A percentile compares a stretch with the other conserved stretches of the same genome.
These are phyloP conservation scores for Exophiala calicioides DNA, from an alignment of 2,329 filamentous ascomycete genomes.

Conservation along the genomic window DNA sequence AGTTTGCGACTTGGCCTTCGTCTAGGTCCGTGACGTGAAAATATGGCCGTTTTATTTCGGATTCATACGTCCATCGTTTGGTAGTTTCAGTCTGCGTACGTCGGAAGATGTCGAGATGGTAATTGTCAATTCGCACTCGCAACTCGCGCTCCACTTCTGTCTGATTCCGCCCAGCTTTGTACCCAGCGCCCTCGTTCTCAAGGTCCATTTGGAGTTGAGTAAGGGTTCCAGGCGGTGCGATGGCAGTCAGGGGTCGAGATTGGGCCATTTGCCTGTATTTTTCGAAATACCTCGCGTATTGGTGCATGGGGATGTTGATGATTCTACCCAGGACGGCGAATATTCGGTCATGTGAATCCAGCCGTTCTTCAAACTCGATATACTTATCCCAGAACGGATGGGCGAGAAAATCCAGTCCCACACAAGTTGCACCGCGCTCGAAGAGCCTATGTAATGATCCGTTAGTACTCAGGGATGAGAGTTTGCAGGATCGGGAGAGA, in stretches of 20 bases:
- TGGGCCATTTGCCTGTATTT: constrained; percentile 78
- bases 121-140: constrained; percentile 73
- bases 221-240: constrained; percentile 69
- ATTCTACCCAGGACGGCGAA: constrained; percentile 81
- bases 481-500: constrained; percentile 37
- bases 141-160: constrained; percentile 82
- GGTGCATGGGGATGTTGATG: constrained; percentile 89
- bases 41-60: constrained; percentile 91
- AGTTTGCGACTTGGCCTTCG: constrained; percentile 79
- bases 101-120: constrained; percentile 79
- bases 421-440: constrained; percentile 79
- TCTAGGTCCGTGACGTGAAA: constrained; percentile 96
- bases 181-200: constrained; percentile 61
- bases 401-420: constrained; percentile 89
- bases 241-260: constrained; percentile 68
- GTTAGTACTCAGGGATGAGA: constrained; percentile 42
- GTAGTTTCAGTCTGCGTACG: constrained; percentile 83
- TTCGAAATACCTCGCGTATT: constrained; percentile 94
- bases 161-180: constrained; percentile 61
- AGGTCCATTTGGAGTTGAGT: constrained; percentile 71
- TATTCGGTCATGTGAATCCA: constrained; percentile 80
- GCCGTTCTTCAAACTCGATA: constrained; percentile 90
- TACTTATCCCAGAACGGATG: constrained; percentile 99
- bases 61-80: constrained; percentile 92
- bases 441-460: constrained; percentile 67